Evolutionary conservation across 2,329 filamentous ascomycete species (phyloP), one percentile per base, ranked within the genome.

Genomic region (Alternaria postmessia): DNA sequence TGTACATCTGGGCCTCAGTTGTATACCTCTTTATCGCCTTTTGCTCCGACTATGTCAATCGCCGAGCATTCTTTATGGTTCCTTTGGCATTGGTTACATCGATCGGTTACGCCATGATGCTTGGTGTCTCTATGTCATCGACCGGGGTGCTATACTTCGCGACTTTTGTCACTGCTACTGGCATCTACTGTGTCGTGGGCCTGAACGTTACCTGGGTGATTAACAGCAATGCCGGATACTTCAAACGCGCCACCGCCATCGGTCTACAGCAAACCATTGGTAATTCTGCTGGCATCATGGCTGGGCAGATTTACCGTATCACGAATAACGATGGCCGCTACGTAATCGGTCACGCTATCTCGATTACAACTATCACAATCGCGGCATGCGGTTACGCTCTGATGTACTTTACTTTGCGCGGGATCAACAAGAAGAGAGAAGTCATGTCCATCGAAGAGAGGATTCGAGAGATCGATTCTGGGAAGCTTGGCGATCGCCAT

Each of bases 401-500:
- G 4, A 36, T 36, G 32, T 36, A 36, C 32, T 36, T 36, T 36
- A 36, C 14, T 36, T 36, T 36, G 32, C 12, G 32, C 32, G 12
- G 32, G 32, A 36, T 36, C 32, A 36, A 36, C 32, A 36, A 1
- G 32, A 36, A 36, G 32, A 36, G 32, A 0, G 32, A 36, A 4
- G 32, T 6, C 12, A 36, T 36, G 14, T 36, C 32, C 32, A 36
- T 36, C 6, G 32, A 36, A 12, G 32, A 36, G 32, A 36, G 32
- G 14, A 12, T 36, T 36, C 32, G 32, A 36, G 32, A 36, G 32
- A 36, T 36, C 12, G 32, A 36, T 12, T 36, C 32, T 36, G 32
- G 32, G 12, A 77, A 81, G 48, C 67, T 86, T n/a, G 84, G 84
- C 0, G 82, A 83, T 64, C 69, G 76, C 30, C 83, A 86, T 69